Evolutionary conservation across 2,329 filamentous ascomycete species (phyloP), one percentile per base, ranked within the genome.

Genomic region (Diaporthe caulivora): DNA sequence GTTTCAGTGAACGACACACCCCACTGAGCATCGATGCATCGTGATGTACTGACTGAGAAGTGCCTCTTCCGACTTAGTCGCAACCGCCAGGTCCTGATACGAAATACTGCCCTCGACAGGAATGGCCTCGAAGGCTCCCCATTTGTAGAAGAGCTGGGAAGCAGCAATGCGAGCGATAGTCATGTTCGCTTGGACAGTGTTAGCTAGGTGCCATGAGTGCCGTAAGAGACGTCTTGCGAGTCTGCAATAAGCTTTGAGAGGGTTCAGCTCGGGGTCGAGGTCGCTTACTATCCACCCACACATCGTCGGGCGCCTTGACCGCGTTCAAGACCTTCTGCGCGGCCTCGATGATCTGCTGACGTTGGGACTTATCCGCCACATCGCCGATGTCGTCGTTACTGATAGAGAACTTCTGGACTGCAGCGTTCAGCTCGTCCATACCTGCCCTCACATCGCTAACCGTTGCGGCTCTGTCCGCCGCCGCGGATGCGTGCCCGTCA

Each of bases 121-220:
- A 21, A 80, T 76, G 10, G 67, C 51, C 26, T 79, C 77, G 29
- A 80, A 79, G 1, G 70, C 77, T 4, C 75, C 71, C 79, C 79
- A 80, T 44, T 77, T 74, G 24, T 74, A 64, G 58, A 79, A 79
- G 15, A 79, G 54, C 76, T 77, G 57, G 74, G 76, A 72, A n/a
- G 77, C 73, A n/a, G 68, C 31, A 2, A 31, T 10, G 40, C 31
- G 44, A 9, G 68, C 54, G 17, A 51, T 70, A 17, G 34, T 65
- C 76, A 71, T 74, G 77, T 77, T 78, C 31, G 78, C 62, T 53
- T 26, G 29, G 29, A 26, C 18, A 1, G 7, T 7, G 62, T 65
- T 18, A 65, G 62, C 47, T 29, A 2, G 21, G 18, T 40, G 7
- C 40, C 34, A 15, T 3, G 2, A 11, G 13, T 47, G 11, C 13